Evolutionary conservation across 768 basidiomycete genomes (phyloP), one percentile per base, ranked within the genome.

Genomic region (Leccinum truebloodii): DNA sequence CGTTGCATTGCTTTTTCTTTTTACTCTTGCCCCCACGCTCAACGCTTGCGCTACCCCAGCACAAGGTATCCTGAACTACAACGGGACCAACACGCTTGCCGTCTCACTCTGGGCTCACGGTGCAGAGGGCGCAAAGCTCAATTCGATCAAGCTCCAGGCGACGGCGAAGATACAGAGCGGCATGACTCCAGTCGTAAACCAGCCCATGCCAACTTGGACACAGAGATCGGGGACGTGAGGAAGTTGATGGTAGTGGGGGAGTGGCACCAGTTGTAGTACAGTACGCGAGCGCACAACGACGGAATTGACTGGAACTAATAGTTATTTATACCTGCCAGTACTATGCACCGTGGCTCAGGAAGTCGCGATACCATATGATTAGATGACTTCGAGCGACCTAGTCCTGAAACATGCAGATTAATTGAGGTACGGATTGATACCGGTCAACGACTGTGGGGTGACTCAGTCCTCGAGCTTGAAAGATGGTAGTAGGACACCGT

Each of bases 61-160:
- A 4, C 78, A 83, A 73, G 82, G 81, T 26, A 81, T 83, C 57
- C 58, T 83, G 48, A 77, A 83, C 52, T 81, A 83, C 58, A 74
- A 77, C 20, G 81, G 82, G 20, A 59, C 34, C 13, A 82, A 83
- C 61, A 82, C 81, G 4, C 70, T 83, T 8, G 81, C 78, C 5
- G 70, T 82, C 12, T 82, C 81, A 18, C 69, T 83, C 7, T 82
- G 82, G 81, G 79, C 81, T 18, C 69, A 71, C 10, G 77, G 65
- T 14, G 54, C 67, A 12, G 68, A 59, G n/a, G 82, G 81, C 12
- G 81, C 78, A 8, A 78, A 74, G 51, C 67, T 83, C 9, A 65
- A 76, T 55, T 77, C 77, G 5, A 59, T 82, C 10, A 69, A 63
- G 20, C 72, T 83, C 13, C 61, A 76, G 62, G 60, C 76, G 49